Evolutionary conservation across 1,284 basidiomycete genomes (phyloP), one percentile per base, ranked within the genome.

Genomic region (Ceratobasidium sp.): DNA sequence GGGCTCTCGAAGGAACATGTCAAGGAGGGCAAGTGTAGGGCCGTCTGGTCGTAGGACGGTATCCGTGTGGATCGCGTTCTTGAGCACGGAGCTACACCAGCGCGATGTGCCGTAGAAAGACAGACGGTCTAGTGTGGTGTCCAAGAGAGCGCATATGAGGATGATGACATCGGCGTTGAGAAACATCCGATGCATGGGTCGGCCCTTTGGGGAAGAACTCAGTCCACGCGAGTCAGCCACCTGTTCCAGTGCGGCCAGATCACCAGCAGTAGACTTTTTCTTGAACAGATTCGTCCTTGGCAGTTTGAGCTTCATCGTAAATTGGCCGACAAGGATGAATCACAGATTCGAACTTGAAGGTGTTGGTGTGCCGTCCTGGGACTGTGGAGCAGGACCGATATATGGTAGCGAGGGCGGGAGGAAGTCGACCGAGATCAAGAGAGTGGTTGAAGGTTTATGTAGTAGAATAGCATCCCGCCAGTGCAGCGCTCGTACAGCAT

Each of bases 31-130:
- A 30, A 57, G 28, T 9, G 67, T 23, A n/a, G 67, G 67, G 16
- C 67, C 67, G 26, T 70, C 67, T 48, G 67, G 67, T n/a, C 55
- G 67, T 12, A 70, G 55, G 8, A 48, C n/a, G 16, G 45, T 21
- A 23, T 48, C 39, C 1, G 67, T 48, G 30, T 59, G 59, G n/a
- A 59, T 34, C 9, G 43, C 34, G 14, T 36, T 43, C 30, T 70
- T 48, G 10, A 70, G 41, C 10, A 48, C 39, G 2, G 21, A 2
- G 16, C 43, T 34, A 43, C 52, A 70, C 67, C 67, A 70, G 4
- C 45, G 67, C 10, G 67, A 45, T n/a, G 53, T 48, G 18, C 41
- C 18, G n/a, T 18, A 30, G 14, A 70, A 30, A 9, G 67, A 53
- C 4, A 70, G 16, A 14, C 45, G 67, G 16, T 70, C 67, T 26